A percentile compares a stretch with the other conserved stretches of the same genome.
phyloP scores from a whole-genome alignment of 768 basidiomycete genomes.

The Mrakia gelida region DNA sequence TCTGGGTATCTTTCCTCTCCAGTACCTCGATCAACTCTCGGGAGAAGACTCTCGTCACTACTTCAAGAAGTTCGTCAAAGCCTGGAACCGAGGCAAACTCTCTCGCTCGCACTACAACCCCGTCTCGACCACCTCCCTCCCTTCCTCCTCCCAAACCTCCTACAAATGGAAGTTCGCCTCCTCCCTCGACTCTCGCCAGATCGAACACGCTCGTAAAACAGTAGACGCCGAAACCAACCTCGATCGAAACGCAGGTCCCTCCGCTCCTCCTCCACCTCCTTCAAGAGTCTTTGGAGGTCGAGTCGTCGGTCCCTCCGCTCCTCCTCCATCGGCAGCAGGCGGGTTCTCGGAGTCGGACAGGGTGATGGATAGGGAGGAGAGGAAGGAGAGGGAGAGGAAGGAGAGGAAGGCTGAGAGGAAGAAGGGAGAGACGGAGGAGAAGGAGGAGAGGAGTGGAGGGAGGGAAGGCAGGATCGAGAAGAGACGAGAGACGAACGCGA shows the following conservation, averaged over 20 bases:
- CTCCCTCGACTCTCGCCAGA: not conserved
- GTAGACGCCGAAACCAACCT: slow-evolving; percentile 29
- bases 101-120: slow-evolving; percentile 17
- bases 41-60: slow-evolving; percentile 29
- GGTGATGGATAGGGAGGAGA: slow-evolving; percentile 10
- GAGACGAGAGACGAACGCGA: slow-evolving; percentile 23
- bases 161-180: slow-evolving; percentile 32
- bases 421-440: slow-evolving; percentile 20
- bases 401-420: slow-evolving; percentile 22
- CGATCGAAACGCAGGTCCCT: not conserved
- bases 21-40: slow-evolving; percentile 29
- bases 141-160: slow-evolving; percentile 27
- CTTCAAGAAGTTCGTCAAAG: slow-evolving; percentile 33
- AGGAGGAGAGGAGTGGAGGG: slow-evolving; percentile 23
- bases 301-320: slow-evolving; percentile 15
- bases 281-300: slow-evolving; percentile 17
- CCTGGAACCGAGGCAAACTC: slow-evolving; percentile 31
- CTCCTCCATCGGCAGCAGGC: not conserved
- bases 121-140: slow-evolving; percentile 10
- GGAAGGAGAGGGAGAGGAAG: slow-evolving; percentile 9
- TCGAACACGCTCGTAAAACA: slow-evolving; percentile 19
- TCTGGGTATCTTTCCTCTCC: not conserved
- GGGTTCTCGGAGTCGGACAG: slow-evolving; percentile 12
- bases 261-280: not conserved
- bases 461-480: slow-evolving; percentile 30